A percentile compares a stretch with the other conserved stretches of the same genome.
These are phyloP conservation scores for Neofusicoccum sp. DNA, from an alignment of 2,329 filamentous ascomycete genomes.

Conservation along the genomic window DNA sequence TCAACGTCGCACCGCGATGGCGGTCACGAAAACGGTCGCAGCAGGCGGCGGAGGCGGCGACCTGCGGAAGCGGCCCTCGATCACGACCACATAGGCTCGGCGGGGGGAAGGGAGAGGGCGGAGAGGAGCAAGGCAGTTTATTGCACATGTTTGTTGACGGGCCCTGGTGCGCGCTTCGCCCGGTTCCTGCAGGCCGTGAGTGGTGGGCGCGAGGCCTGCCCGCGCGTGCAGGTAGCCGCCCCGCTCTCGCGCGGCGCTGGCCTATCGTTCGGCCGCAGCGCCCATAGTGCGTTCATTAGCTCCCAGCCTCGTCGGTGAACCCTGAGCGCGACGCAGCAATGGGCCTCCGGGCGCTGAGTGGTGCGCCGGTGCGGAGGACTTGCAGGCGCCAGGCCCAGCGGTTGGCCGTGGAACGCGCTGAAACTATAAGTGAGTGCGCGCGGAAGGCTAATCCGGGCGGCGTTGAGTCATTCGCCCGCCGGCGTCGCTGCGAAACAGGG, in stretches of 20 bases:
- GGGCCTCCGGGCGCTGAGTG: neutral
- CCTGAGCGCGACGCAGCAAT: neutral
- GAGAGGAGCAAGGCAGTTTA: neutral
- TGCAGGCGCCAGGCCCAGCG: neutral
- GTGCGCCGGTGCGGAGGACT: neutral
- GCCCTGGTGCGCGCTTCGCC: neutral
- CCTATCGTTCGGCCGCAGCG: conserved; percentile 4
- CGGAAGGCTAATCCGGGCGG: neutral
- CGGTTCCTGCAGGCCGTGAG: neutral
- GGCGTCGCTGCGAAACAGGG: neutral
- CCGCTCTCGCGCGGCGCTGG: conserved; percentile 8
- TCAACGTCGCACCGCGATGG: neutral
- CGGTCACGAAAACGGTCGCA: conserved; percentile 7
- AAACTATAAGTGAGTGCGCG: neutral
- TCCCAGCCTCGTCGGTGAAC: neutral
- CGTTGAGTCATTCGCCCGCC: neutral
- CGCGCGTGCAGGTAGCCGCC: conserved; percentile 11
- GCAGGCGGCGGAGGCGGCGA: no score
- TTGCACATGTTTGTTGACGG: conserved; percentile 17
- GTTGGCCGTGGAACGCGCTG: neutral
- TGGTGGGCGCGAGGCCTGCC: neutral
- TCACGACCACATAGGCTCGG: neutral
- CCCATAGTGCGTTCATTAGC: neutral
- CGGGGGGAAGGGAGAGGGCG: neutral
- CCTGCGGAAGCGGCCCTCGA: neutral